Evolutionary conservation across 1,284 basidiomycete genomes (phyloP).

Genomic region (Puccinia hordei): DNA sequence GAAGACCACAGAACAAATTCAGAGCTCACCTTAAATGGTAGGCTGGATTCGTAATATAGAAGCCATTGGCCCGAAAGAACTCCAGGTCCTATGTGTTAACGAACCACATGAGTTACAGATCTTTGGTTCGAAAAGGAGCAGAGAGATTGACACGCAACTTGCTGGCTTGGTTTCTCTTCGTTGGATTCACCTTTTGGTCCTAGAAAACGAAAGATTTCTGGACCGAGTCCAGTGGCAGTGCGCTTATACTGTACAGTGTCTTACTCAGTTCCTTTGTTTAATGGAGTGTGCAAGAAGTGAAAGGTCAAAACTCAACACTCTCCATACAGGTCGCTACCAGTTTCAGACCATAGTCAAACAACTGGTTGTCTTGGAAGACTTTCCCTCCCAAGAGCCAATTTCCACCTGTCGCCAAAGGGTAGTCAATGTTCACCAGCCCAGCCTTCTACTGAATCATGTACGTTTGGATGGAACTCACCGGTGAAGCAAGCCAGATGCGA

Average conservation of each 20-base stretch:
- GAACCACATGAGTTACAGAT: background rate
- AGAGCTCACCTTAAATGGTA: slow-evolving; percentile 33
- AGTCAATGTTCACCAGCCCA: background rate
- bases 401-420: slow-evolving; percentile 24
- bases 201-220: too few species aligned
- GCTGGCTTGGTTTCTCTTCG: too few species aligned
- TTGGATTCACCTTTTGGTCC: too few species aligned
- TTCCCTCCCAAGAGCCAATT: slow-evolving; percentile 48
- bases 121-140: background rate
- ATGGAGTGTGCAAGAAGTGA: too few species aligned
- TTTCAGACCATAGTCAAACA: slow-evolving; percentile 22
- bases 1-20: background rate
- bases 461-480: slow-evolving; percentile 10
- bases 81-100: slow-evolving; percentile 5
- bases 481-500: slow-evolving; percentile 51
- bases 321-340: too few species aligned
- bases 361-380: slow-evolving; percentile 25
- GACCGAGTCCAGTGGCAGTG: too few species aligned
- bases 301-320: too few species aligned
- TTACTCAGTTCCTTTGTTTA: too few species aligned
- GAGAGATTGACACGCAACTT: too few species aligned
- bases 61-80: slow-evolving; percentile 28
- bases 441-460: background rate
- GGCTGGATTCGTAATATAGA: slow-evolving; percentile 1
- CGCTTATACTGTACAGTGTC: too few species aligned